Evolutionary conservation across 1,284 basidiomycete species (phyloP), one percentile per base, ranked within the genome.

Genomic region (Vanrija sp.): DNA sequence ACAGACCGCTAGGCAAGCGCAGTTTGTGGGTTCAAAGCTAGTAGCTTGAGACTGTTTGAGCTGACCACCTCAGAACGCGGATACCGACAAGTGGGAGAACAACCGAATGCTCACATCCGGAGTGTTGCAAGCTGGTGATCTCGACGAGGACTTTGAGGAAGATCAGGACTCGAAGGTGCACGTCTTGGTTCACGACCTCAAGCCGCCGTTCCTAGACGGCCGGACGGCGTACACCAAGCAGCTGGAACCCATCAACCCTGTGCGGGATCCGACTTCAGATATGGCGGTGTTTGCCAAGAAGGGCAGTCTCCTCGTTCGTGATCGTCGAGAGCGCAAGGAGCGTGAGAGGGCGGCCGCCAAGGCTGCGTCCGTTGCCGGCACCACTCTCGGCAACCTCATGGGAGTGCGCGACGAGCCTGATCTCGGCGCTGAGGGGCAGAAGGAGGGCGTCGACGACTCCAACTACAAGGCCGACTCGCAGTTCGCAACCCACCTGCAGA

Each of bases 21-120:
- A 95, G 85, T 94, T 92, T 73, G 90, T 91, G 64, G 65, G 87
- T 81, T 23, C 21, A 23, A 2, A 23, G 21, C 21, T 23, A 23
- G 21, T 3, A 15, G 1, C 4, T 4, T 10, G 4, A 14, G 25
- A 18, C 0, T n/a, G 39, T 38, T 28, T 14, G 8, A 23, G 43
- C 55, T 64, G 42, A 63, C 44, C 0, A n/a, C 10, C 46, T 3
- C 68, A 93, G 89, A 97, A 97, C 65, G 91, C 91, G 21, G 96
- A 99, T 73, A 95, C 94, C 65, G 95, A 99, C 65, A 80, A 95
- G 1, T 99, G 96, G 96, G 96, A 98, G 79, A 89, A 89, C 7
- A 98, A 98, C 68, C 89, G 94, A 68, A 91, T 99, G 86, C 82
- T 93, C 12, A 92, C 90, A 0, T 97, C 94, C 14, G 96, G 96